These are phyloP conservation scores for Malus fusca DNA, from an alignment of 306 rosid genomes.

Conservation along the genomic window DNA sequence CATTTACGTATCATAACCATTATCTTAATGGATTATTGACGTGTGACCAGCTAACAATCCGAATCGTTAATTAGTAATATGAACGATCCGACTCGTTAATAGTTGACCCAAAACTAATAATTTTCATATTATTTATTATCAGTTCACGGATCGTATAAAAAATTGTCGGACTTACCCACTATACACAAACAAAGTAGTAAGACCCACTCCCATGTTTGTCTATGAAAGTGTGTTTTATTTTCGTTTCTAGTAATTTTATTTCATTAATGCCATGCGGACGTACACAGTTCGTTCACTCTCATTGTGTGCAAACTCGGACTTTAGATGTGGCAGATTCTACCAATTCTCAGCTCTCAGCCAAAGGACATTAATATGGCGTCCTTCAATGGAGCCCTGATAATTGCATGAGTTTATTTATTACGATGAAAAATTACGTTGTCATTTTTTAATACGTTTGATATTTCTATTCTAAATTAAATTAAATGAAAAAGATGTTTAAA, in stretches of 20 bases:
- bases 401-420: background rate
- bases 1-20: too few species aligned
- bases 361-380: too few species aligned
- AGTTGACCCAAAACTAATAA: too few species aligned
- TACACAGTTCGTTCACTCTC: background rate
- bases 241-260: background rate
- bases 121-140: too few species aligned
- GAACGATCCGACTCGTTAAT: too few species aligned
- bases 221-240: background rate
- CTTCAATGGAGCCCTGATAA: too few species aligned
- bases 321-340: background rate
- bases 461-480: too few species aligned
- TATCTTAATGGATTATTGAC: too few species aligned
- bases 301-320: background rate
- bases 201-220: background rate
- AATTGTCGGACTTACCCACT: background rate
- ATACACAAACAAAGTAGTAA: background rate
- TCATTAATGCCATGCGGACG: background rate
- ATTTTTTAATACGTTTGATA: too few species aligned
- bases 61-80: too few species aligned
- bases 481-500: too few species aligned
- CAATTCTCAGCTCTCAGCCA: background rate
- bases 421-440: background rate
- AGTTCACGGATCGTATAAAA: too few species aligned
- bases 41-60: rapidly evolving